These are phyloP conservation scores for Hypericum androsaemum DNA, from an alignment of 345 rosid genomes.

Conservation along the genomic window DNA sequence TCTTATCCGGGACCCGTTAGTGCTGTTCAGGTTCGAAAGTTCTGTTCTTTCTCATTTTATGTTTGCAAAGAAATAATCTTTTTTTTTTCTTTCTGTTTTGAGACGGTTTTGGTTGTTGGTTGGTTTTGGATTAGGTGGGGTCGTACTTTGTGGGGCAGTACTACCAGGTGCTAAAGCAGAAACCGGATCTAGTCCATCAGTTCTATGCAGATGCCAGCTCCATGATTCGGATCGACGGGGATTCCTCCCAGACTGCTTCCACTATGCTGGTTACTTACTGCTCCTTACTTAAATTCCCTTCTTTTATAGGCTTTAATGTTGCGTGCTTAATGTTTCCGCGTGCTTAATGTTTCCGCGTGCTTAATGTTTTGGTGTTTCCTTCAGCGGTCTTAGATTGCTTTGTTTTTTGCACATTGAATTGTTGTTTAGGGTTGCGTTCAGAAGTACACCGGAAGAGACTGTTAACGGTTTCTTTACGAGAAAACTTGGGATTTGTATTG, in stretches of 20 bases:
- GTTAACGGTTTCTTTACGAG: too few relatives aligned
- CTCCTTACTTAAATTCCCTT: not conserved
- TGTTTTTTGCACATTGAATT: not conserved
- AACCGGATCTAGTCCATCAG: constrained; percentile 34
- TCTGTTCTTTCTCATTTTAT: not conserved
- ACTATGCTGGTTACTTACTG: constrained; percentile 30
- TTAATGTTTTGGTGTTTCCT: not conserved
- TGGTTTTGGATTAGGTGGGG: constrained; percentile 28
- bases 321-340: not conserved
- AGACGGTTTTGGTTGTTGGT: constrained; percentile 1
- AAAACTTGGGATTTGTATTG: too few relatives aligned
- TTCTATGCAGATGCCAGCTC: constrained; percentile 40
- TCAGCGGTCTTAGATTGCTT: not conserved
- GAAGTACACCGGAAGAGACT: too few relatives aligned
- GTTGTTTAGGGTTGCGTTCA: too few relatives aligned
- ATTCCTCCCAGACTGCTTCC: constrained; percentile 25
- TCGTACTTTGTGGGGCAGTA: constrained; percentile 45
- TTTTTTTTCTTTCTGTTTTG: not conserved
- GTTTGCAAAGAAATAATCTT: not conserved
- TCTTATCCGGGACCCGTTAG: constrained; percentile 34
- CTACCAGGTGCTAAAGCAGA: constrained; percentile 34
- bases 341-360: not conserved
- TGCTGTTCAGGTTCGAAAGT: constrained; percentile 35
- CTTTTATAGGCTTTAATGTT: not conserved
- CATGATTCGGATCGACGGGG: constrained; percentile 40